Evolutionary conservation across 2,329 filamentous ascomycete species (phyloP).

Genomic region (Xylariaceae sp.): DNA sequence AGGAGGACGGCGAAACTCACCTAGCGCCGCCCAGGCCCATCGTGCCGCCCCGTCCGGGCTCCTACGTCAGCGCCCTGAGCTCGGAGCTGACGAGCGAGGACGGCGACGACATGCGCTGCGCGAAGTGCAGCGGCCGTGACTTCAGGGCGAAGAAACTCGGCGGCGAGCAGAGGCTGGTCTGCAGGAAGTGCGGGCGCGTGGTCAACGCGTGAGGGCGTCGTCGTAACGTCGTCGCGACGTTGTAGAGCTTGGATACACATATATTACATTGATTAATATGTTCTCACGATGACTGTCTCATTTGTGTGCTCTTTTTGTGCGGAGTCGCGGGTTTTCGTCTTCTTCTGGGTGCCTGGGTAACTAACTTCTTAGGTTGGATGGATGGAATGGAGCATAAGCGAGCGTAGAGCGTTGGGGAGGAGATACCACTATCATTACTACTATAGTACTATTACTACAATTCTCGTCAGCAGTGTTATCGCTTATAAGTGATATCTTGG

Average conservation of each 20-base stretch:
- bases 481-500: too few species aligned
- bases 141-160: slow-evolving; percentile 63
- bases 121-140: slow-evolving; percentile 60
- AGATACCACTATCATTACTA: too few species aligned
- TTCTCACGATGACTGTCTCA: too few species aligned
- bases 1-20: not conserved
- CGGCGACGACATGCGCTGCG: slow-evolving; percentile 55
- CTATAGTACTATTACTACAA: too few species aligned
- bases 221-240: not conserved
- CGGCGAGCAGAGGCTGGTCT: slow-evolving; percentile 61
- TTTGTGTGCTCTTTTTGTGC: too few species aligned
- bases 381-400: too few species aligned
- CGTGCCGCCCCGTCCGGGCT: slow-evolving; percentile 33
- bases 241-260: not conserved
- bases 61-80: slow-evolving; percentile 58
- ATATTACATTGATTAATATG: too few species aligned
- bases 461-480: too few species aligned
- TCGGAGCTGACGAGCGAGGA: slow-evolving; percentile 56
- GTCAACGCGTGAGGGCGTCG: slow-evolving; percentile 11
- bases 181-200: slow-evolving; percentile 54
- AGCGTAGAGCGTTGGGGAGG: too few species aligned
- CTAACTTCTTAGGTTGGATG: too few species aligned
- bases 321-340: too few species aligned
- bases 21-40: slow-evolving; percentile 2
- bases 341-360: too few species aligned